Evolutionary conservation across 495 filamentous ascomycete genomes (phyloP), one percentile per base, ranked within the genome.

Genomic region (Neurospora sp.): DNA sequence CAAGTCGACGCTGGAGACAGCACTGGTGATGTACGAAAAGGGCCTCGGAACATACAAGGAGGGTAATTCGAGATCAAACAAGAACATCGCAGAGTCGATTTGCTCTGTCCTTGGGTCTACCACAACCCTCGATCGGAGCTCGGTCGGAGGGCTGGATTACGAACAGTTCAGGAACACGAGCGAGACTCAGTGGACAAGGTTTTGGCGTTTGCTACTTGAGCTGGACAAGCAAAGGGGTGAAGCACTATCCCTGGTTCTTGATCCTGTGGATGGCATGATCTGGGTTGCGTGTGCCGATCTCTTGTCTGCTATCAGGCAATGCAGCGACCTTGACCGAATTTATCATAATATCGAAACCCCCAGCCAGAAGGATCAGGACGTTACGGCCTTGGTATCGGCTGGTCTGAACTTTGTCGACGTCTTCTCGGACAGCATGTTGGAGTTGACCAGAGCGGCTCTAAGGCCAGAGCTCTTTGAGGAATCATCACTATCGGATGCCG

Each of bases 101-200:
- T 92, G 90, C 77, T 87, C 89, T 1, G 87, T 91, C 0, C 85
- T 97, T 12, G 87, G 89, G 22, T 84, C 87, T 2, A 90, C 88
- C 3, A 87, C 91, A 12, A 84, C 87, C 2, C 81, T 94, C 22
- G 84, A 86, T 18, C 88, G 86, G 72, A 86, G 82, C 38, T 83
- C 87, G 31, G 85, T 88, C 8, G 90, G 89, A 8, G 87, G 86
- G n/a, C 87, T 91, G 77, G 91, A 96, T 73, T 92, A 92, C 73
- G 85, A 89, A 16, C 87, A 90, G 53, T 94, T 92, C 79, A 86
- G 89, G 53, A 81, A 82, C 39, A 89, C 91, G 39, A 90, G 90
- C 47, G 89, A 94, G 78, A 84, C 90, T 9, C 94, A 98, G 77
- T 99, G 96, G 96, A 89, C 91, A 53, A 87, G 93, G 61, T 96